Evolutionary conservation across 163 green algal genomes (phyloP).

Genomic region (Trebouxia gelatinosa): DNA sequence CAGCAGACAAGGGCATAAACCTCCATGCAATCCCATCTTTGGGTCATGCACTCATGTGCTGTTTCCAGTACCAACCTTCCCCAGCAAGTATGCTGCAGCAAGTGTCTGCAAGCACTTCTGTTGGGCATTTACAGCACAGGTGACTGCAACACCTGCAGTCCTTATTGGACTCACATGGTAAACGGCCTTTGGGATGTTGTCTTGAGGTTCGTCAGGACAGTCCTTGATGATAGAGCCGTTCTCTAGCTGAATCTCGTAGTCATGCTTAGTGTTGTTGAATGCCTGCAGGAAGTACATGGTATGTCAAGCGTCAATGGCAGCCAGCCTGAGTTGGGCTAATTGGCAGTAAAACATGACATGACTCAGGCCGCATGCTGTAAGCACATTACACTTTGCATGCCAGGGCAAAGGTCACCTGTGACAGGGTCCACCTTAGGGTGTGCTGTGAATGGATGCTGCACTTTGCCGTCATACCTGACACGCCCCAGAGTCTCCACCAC

Average conservation of each 20-base stretch:
- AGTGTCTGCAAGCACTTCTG: background rate
- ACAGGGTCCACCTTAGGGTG: conserved; percentile 77
- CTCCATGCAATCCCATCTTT: too few species aligned
- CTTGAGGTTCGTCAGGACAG: conserved; percentile 36
- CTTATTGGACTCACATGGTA: conserved; percentile 75
- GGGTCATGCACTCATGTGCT: too few species aligned
- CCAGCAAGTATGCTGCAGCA: background rate
- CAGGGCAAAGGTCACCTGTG: too few species aligned
- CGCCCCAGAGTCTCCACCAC: conserved; percentile 59
- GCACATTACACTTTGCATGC: too few species aligned
- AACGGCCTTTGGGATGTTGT: conserved; percentile 75
- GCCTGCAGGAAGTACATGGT: conserved; percentile 13
- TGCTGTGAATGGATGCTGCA: conserved; percentile 65
- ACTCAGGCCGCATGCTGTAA: too few species aligned
- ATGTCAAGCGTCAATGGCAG: background rate
- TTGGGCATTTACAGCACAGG: too few species aligned
- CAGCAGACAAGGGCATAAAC: background rate
- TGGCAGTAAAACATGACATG: too few species aligned
- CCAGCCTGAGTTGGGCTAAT: too few species aligned
- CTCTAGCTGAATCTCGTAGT: conserved; percentile 94
- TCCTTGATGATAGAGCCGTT: conserved; percentile 58
- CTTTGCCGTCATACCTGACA: conserved; percentile 30
- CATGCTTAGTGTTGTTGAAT: conserved; percentile 78
- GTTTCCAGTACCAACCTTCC: too few species aligned
- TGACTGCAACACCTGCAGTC: too few species aligned